Evolutionary conservation across 73 alveolate species (phyloP), one percentile per base, ranked within the genome.

Genomic region (Paramecium primaurelia): DNA sequence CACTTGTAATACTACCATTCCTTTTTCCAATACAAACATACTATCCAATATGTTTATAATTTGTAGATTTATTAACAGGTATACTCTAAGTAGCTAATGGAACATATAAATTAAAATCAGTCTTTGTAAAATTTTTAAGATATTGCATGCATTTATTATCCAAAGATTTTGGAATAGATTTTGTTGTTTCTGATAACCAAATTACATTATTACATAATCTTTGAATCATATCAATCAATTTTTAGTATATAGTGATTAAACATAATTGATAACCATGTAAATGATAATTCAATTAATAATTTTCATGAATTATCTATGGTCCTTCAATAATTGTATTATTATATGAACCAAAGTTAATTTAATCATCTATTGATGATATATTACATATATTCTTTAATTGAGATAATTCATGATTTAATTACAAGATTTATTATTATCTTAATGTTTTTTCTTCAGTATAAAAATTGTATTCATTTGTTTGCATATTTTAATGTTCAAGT

Each of bases 61-160:
- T 34, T 12, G 38, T 75, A 2, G 88, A 75, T 75, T 75, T 75
- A 38, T 38, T 75, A 38, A 75, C 22, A 75, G 58, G 20, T 2
- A 64, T 8, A 64, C 84, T 64, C 12, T 28, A 28, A 6, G 84
- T 64, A 12, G 84, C 84, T 5, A 64, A 51, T 34, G 88, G 88
- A 34, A 75, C 60, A 75, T 38, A 75, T 36, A 75, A 22, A 38
- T 75, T 75, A 37, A 75, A 36, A 75, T 75, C 60, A 36, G 38
- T n/a, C 22, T 75, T 75, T 38, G 88, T 75, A 20, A 30, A 75
- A 6, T 30, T 38, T n/a, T 42, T 75, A 9, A 75, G 88, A 38
- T 30, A 75, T 38, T 36, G 18, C 88, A 75, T 75, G 6, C 88
- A 75, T 75, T 38, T 42, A 16, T 75, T 75, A 36, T 75, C 88